A percentile compares a stretch with the other conserved stretches of the same genome.
Evolutionary conservation across 768 basidiomycete species (phyloP).

Genomic region (Omphalotus guepiniiformis): DNA sequence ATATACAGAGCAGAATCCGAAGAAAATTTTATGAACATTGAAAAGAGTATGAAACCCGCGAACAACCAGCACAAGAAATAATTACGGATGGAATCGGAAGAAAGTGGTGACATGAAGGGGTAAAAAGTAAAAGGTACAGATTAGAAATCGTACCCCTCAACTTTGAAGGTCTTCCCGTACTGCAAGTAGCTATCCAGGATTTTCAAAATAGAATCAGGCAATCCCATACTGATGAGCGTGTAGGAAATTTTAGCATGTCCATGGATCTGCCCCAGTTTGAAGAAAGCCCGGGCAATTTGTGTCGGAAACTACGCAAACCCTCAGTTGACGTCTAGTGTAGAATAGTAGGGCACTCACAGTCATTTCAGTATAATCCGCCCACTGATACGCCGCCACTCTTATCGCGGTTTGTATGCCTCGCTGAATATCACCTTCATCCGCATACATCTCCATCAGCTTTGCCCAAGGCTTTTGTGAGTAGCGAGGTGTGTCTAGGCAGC

Average conservation of each 20-base stretch:
- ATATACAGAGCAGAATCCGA: too few species aligned
- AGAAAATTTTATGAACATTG: too few species aligned
- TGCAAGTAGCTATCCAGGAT: slow-evolving; percentile 91
- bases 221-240: slow-evolving; percentile 89
- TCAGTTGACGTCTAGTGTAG: slow-evolving; percentile 5
- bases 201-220: slow-evolving; percentile 85
- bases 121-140: too few species aligned
- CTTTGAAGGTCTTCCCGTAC: slow-evolving; percentile 84
- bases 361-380: slow-evolving; percentile 86
- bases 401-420: slow-evolving; percentile 89
- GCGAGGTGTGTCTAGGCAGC: slow-evolving; percentile 80
- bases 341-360: slow-evolving; percentile 49
- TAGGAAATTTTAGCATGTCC: slow-evolving; percentile 93
- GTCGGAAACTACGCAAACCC: slow-evolving; percentile 69
- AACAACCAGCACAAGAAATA: too few species aligned
- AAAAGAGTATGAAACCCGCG: too few species aligned
- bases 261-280: slow-evolving; percentile 90
- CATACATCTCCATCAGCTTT: slow-evolving; percentile 92
- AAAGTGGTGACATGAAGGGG: too few species aligned
- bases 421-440: slow-evolving; percentile 94
- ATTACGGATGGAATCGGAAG: too few species aligned
- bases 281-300: slow-evolving; percentile 83
- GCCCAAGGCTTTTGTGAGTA: slow-evolving; percentile 93
- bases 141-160: slow-evolving; percentile 82
- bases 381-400: slow-evolving; percentile 88